Base-by-base conservation (phyloP, 2,329 filamentous ascomycete species). In the Neonectria coccinea region DNA sequence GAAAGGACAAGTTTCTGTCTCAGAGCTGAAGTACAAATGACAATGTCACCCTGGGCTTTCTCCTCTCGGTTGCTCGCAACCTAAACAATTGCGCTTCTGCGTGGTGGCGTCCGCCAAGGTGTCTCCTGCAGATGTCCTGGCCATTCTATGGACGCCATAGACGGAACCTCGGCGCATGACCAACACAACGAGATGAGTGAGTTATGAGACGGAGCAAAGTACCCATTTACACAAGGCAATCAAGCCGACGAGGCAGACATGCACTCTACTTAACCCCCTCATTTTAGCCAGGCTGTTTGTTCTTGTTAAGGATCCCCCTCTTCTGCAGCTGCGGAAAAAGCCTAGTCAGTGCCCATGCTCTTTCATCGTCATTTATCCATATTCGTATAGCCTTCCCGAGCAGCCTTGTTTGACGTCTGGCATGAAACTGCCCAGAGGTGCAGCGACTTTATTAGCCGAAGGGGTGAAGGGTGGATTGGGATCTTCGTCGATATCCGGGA, bases 401-500 rank as follows among this genome's bases (percentile, higher is more conserved):
- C 47, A 33, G 31, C 39, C 36, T 36, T 42, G 29, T 48, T 47
- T 64, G 61, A 59, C 51, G 56, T 59, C 25, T 55, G 45, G 29
- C 50, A 39, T 64, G 45, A 54, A 62, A 59, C 56, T 18, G 39
- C 44, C 44, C 42, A 36, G 48, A 11, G n/a, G 41, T 41, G 54
- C 22, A 48, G 42, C 50, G 25, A 53, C 41, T 59, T 59, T 64
- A 64, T 59, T 64, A 64, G 51, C 61, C 61, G 61, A 64, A 31
- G 48, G 48, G 51, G 44, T 36, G 56, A 39, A 41, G 56, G 48
- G 61, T 50, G 61, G 67, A 67, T 69, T 67, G 41, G 14, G 64
- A 69, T 65, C 62, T 67, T 70, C 64, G 57, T 33, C 50, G 56
- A 68, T 61, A 45, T 53, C 58, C 51, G 51, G 51, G 44, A 58